Base-by-base conservation (phyloP, 345 rosid genomes). In the Tarenaya hassleriana region DNA sequence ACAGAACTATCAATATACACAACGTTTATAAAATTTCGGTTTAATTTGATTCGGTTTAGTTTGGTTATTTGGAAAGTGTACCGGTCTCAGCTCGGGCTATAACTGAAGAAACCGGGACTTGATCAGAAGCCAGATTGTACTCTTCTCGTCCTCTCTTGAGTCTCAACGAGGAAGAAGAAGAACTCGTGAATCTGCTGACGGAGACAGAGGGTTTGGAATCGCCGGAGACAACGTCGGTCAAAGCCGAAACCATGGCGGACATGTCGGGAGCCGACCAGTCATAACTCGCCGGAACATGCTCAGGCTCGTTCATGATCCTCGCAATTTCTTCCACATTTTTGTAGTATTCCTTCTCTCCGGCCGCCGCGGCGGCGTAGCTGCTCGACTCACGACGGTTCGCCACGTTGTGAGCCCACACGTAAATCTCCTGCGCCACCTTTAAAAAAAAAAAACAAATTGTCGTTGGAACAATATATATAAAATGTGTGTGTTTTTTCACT, bases 311-410 rank as follows among this genome's bases (percentile, higher is more conserved):
- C 1, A 58, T 47, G 15, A 48, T 47, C 31, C 63, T 48, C 9
- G 44, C 49, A 27, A 58, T 58, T 48, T 48, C 63, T 3, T 58
- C 63, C 8, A 54, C 47, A 32, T 58, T 39, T 37, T 58, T 47
- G 32, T 39, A 39, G 18, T 58, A 58, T 16, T 58, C 21, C 4
- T 10, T 31, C 16, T 21, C 48, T 53, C 55, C 34, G 3, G 17
- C n/a, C 31, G 9, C 54, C 13, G 14, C 3, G 29, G 29, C 29
- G 29, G 29, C 29, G 29, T 24, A 2, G 29, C 29, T 2, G 44
- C 35, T 56, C 3, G 44, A 10, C 15, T 56, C 55, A 38, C 29
- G 33, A 7, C 47, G 55, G 40, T 16, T 47, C 11, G 47, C 55
- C 55, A 47, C 8, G 24, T 10, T 45, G 20, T 57, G 14, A 5